Evolutionary conservation across 129 eudicot genomes (phyloP).

Genomic region (Pseudognaphalium luteoalbum): DNA sequence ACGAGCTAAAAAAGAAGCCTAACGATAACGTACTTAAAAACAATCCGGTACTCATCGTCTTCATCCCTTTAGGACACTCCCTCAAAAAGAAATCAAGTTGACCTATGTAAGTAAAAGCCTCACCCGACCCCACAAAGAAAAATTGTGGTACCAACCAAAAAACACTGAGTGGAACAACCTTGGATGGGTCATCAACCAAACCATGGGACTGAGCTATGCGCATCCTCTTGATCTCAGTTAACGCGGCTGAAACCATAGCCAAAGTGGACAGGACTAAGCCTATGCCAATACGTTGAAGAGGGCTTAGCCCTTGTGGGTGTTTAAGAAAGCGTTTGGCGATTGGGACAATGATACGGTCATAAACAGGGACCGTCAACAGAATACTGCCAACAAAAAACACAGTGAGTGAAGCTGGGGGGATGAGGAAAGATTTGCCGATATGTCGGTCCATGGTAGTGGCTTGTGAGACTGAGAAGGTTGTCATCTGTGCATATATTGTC

Average conservation of each 20-base stretch:
- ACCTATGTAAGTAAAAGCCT: slow-evolving; percentile 81
- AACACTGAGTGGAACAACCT: slow-evolving; percentile 53
- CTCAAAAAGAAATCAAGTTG: slow-evolving; percentile 80
- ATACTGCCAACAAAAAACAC: slow-evolving; percentile 72
- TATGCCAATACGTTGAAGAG: slow-evolving; percentile 67
- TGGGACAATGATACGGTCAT: slow-evolving; percentile 63
- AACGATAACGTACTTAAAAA: slow-evolving; percentile 70
- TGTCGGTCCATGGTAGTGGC: slow-evolving; percentile 87
- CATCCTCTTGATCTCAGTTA: slow-evolving; percentile 59
- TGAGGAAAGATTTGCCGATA: slow-evolving; percentile 58
- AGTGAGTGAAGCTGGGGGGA: slow-evolving; percentile 77
- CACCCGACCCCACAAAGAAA: slow-evolving; percentile 71
- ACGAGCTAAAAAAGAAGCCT: slow-evolving; percentile 78
- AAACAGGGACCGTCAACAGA: slow-evolving; percentile 67
- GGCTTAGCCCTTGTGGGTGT: slow-evolving; percentile 73
- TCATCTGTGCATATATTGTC: slow-evolving; percentile 88
- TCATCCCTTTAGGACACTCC: slow-evolving; percentile 93
- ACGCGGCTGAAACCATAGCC: slow-evolving; percentile 71
- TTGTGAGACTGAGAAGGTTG: slow-evolving; percentile 76
- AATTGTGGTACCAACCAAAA: slow-evolving; percentile 84
- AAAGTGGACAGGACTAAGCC: slow-evolving; percentile 58
- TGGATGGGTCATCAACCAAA: slow-evolving; percentile 33
- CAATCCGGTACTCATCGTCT: slow-evolving; percentile 78
- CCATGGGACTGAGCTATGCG: slow-evolving; percentile 42
- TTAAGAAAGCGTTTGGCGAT: slow-evolving; percentile 35